These are phyloP conservation scores for Termitomyces sp. DNA, from an alignment of 1,284 basidiomycete genomes.

Conservation along the genomic window DNA sequence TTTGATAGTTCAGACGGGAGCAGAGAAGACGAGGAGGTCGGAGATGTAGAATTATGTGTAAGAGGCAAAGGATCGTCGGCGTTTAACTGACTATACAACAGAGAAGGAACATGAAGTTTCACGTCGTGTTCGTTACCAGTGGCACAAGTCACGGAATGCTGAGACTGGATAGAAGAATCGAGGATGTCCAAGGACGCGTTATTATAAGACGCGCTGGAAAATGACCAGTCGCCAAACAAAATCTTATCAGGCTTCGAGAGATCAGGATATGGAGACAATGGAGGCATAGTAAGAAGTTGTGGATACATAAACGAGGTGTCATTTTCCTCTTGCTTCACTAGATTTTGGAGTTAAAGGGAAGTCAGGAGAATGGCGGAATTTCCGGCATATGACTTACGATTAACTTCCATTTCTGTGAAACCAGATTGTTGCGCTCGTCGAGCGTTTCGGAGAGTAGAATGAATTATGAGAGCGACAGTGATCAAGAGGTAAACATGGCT, in stretches of 20 bases:
- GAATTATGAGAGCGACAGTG: background rate
- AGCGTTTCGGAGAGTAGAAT: background rate
- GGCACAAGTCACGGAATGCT: background rate
- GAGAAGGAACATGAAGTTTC: background rate
- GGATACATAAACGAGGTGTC: background rate
- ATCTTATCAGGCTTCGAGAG: background rate
- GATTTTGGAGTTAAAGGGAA: conserved; percentile 1
- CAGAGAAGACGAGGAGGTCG: background rate
- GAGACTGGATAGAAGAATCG: background rate
- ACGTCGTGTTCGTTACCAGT: background rate
- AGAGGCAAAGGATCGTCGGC: background rate
- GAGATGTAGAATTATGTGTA: background rate
- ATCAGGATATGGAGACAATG: conserved; percentile 5
- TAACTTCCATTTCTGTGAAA: conserved; percentile 8
- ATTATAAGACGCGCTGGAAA: background rate
- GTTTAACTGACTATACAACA: background rate
- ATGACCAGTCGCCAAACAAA: conserved; percentile 8
- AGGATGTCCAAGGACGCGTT: background rate
- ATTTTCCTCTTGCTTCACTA: conserved; percentile 17
- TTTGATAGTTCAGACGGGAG: background rate
- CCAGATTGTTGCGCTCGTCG: background rate
- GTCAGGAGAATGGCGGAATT: background rate
- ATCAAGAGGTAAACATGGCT: conserved; percentile 7
- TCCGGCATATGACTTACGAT: conserved; percentile 7
- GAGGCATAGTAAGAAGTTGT: conserved; percentile 4